Evolutionary conservation across 352 stramenopile species (phyloP), one percentile per base, ranked within the genome.

Genomic region (Phytopythium montanum): DNA sequence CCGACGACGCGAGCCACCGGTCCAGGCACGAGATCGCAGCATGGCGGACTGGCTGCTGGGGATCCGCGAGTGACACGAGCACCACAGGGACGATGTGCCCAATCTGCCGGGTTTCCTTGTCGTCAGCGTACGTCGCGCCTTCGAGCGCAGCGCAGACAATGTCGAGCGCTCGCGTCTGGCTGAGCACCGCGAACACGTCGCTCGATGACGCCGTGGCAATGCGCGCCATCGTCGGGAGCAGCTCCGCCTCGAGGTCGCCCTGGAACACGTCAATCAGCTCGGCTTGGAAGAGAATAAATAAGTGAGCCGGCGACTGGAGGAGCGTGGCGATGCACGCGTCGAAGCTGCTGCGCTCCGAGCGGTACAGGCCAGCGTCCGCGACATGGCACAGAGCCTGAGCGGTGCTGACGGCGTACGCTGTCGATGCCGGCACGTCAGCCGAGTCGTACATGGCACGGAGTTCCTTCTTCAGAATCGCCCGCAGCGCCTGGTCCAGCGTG

Each of bases 241-340:
- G 53, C 49, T 92, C 73, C 10, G 61, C 29, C 55, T 87, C 69
- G 39, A 88, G 60, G 21, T 73, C 56, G 7, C 42, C 69, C 9
- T 85, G 66, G 60, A 92, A 92, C 19, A 92, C 58, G 23, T 70
- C 61, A 16, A 81, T 52, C 36, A 92, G 56, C 19, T 67, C 65
- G 12, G 65, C 65, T 64, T 95, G 85, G 41, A 89, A 70, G 31
- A 74, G 66, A 60, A 79, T 69, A 70, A 95, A 95, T 64, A 89
- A 54, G 25, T 64, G 51, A 19, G 69, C 73, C 9, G 85, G 76
- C 39, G 79, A 82, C 62, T 88, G 65, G 25, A 95, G 68, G 36
- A 95, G 55, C 25, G 80, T 77, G 26, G 75, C 60, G 2, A 95
- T 72, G 39, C 81, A 86, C 31, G 63, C 54, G 46, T 93, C 85